Evolutionary conservation across 441 rosid species (phyloP).

Genomic region (Pelargonium citronellum): DNA sequence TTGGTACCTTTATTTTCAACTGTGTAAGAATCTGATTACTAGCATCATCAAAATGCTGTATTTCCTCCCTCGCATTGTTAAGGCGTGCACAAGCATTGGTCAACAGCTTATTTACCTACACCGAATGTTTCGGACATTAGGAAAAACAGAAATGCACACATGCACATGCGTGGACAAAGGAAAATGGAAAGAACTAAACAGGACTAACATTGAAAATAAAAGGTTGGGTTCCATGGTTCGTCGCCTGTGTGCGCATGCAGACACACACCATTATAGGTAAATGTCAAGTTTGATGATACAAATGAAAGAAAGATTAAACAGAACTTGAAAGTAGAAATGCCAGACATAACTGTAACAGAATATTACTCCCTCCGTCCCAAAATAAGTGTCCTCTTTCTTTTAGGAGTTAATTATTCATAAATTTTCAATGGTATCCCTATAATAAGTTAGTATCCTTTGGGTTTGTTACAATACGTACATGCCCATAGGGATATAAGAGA

Average conservation of each 20-base stretch:
- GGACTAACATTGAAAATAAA: constrained; percentile 13
- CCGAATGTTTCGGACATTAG: constrained; percentile 10
- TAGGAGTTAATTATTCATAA: no score
- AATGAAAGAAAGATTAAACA: neutral
- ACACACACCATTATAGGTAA: neutral
- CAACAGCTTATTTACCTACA: constrained; percentile 61
- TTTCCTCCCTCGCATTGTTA: constrained; percentile 73
- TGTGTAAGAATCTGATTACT: constrained; percentile 69
- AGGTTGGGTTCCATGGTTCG: neutral
- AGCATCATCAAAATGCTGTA: constrained; percentile 85
- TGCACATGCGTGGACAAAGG: constrained; percentile 10
- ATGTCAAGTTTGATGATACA: neutral
- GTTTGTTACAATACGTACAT: no score
- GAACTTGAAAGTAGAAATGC: constrained; percentile 4
- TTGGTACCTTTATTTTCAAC: constrained; percentile 60
- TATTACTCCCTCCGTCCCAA: neutral
- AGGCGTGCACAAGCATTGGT: constrained; percentile 51
- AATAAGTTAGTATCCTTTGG: no score
- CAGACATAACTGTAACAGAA: neutral
- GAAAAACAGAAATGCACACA: neutral
- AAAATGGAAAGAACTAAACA: neutral
- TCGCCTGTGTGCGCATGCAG: neutral
- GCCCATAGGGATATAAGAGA: no score
- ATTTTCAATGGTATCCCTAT: no score
- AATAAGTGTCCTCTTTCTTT: no score